Evolutionary conservation across 2,329 filamentous ascomycete genomes (phyloP).

Genomic region (Diatrype stigma): DNA sequence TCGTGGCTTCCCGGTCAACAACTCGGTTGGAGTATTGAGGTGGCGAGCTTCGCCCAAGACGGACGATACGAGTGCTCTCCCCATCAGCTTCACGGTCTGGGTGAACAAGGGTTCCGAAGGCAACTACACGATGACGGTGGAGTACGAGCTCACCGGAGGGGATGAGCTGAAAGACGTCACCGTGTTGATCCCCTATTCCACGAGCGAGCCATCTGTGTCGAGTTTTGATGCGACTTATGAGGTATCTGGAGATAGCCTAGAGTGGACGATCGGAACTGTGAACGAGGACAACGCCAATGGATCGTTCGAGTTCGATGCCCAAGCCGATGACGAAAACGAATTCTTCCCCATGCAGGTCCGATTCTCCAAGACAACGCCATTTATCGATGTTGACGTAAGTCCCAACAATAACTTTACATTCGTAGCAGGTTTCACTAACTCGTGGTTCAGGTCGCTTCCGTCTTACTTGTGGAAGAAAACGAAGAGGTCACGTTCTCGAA

Average conservation of each 20-base stretch:
- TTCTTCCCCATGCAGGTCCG: slow-evolving; percentile 97
- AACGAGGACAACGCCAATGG: slow-evolving; percentile 79
- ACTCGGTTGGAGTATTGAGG: slow-evolving; percentile 85
- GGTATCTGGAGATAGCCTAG: slow-evolving; percentile 84
- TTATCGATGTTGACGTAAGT: slow-evolving; percentile 90
- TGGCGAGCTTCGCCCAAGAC: slow-evolving; percentile 84
- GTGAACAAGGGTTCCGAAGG: slow-evolving; percentile 80
- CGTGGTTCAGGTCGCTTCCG: slow-evolving; percentile 55
- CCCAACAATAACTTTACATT: neutral
- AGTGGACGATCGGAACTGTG: slow-evolving; percentile 88
- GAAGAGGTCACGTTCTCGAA: slow-evolving; percentile 81
- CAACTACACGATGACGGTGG: slow-evolving; percentile 86
- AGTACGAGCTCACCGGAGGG: slow-evolving; percentile 86
- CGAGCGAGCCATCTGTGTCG: slow-evolving; percentile 80
- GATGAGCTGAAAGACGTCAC: slow-evolving; percentile 78
- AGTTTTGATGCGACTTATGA: slow-evolving; percentile 95
- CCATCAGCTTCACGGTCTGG: slow-evolving; percentile 97
- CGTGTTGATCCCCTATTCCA: slow-evolving; percentile 82
- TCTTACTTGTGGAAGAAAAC: slow-evolving; percentile 68
- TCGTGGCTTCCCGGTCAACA: slow-evolving; percentile 91
- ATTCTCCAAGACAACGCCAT: slow-evolving; percentile 82
- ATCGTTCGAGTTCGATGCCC: slow-evolving; percentile 92
- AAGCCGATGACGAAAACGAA: slow-evolving; percentile 81
- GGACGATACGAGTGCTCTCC: slow-evolving; percentile 75
- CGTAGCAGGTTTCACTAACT: slow-evolving; percentile 18